Percentiles rank a stretch among this genome's conserved stretches.
Conservation (phyloP, 208 protist genomes). For the Acanthamoeba divionensis region DNA sequence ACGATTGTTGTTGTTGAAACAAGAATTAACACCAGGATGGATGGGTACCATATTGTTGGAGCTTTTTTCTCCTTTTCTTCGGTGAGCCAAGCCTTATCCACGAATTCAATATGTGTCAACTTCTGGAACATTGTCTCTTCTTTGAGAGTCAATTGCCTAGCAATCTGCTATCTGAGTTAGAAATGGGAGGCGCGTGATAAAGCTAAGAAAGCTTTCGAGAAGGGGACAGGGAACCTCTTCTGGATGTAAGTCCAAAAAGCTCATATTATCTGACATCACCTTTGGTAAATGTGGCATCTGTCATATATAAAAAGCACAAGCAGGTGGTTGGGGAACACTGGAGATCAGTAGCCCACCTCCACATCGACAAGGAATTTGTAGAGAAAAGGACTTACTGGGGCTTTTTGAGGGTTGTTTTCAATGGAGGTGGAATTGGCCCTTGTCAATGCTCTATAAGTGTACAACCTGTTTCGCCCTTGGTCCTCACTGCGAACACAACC, state of each 20-base stretch:
- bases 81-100: neutral
- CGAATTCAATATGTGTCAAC: neutral
- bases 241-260: neutral
- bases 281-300: neutral
- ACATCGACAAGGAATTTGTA: too few species aligned
- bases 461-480: too few species aligned
- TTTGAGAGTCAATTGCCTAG: neutral
- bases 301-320: too few species aligned
- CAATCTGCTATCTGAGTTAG: too few species aligned
- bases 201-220: neutral
- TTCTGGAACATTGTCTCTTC: slow-evolving; percentile 23
- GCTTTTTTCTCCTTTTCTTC: neutral
- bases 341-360: too few species aligned
- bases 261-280: neutral
- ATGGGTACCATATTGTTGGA: neutral
- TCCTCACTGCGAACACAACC: too few species aligned
- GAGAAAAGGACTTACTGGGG: neutral
- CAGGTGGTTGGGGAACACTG: too few species aligned
- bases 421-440: too few species aligned
- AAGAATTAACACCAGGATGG: too few species aligned
- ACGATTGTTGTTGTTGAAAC: too few species aligned
- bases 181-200: too few species aligned
- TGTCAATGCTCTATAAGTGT: too few species aligned
- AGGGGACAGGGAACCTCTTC: neutral
- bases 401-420: neutral